These are phyloP conservation scores for Diddensiella caesifluorescens DNA, from an alignment of 805 yeast species.

Conservation along the genomic window DNA sequence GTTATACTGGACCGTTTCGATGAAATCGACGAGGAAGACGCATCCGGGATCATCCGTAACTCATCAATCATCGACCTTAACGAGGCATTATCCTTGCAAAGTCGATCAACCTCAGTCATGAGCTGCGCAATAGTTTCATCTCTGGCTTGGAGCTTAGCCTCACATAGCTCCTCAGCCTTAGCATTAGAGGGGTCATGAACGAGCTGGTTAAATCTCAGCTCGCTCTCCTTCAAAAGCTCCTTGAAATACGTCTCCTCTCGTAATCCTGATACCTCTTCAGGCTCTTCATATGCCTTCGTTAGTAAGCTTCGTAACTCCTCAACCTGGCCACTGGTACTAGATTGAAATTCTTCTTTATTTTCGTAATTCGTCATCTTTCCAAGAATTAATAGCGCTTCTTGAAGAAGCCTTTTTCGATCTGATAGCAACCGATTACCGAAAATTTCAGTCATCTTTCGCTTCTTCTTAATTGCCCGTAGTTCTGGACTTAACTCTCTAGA, in stretches of 20 bases:
- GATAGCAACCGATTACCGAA: neutral
- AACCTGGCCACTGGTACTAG: neutral
- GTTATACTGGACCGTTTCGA: neutral
- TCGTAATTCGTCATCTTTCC: neutral
- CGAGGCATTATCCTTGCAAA: constrained; percentile 4
- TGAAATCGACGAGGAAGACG: neutral
- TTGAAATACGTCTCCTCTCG: neutral
- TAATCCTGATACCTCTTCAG: neutral
- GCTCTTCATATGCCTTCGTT: constrained; percentile 3
- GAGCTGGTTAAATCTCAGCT: neutral
- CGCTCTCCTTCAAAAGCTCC: constrained; percentile 3
- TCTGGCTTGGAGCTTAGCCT: constrained; percentile 8
- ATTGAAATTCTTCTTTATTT: neutral
- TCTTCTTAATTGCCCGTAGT: neutral
- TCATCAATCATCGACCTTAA: constrained; percentile 5
- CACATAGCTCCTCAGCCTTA: constrained; percentile 6
- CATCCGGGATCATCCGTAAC: neutral
- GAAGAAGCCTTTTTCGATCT: neutral
- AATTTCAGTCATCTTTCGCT: constrained; percentile 7
- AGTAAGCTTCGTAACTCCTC: neutral
- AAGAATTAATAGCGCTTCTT: neutral
- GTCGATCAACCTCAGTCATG: constrained; percentile 12
- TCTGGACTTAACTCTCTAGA: neutral
- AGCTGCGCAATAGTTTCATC: constrained; percentile 14
- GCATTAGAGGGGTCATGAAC: neutral